Conservation (phyloP, 352 stramenopile genomes). For the Phytopythium litorale region DNA sequence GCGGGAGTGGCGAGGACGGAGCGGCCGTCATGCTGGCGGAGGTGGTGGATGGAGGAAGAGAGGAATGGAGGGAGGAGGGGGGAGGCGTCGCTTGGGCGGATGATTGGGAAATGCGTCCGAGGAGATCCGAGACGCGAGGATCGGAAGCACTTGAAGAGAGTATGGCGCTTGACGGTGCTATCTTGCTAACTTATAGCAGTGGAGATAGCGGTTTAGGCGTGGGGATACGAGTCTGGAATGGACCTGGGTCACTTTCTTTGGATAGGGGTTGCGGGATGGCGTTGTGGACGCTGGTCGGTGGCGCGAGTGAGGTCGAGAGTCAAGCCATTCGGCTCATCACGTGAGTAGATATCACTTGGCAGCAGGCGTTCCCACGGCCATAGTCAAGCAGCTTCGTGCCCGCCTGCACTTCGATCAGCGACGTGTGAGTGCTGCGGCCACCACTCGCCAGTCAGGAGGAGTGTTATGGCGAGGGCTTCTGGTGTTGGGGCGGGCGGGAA, state of each 20-base stretch:
- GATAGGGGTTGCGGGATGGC: not conserved
- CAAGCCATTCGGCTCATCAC: not conserved
- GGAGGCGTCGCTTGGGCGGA: not conserved
- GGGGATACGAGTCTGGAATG: no score
- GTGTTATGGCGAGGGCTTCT: not conserved
- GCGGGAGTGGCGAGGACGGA: not conserved
- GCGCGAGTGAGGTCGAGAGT: not conserved
- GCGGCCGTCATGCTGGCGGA: not conserved
- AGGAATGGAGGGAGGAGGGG: not conserved
- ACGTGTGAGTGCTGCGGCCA: no score
- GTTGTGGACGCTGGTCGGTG: not conserved
- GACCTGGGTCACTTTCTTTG: conserved; percentile 1
- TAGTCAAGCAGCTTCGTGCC: no score
- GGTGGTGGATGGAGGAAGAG: not conserved
- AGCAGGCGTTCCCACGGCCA: no score
- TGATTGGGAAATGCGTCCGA: not conserved
- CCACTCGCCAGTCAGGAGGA: no score
- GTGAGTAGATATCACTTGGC: no score
- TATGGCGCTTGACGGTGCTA: not conserved
- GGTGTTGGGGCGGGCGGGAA: not conserved
- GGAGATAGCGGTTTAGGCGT: not conserved
- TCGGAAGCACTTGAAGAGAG: not conserved
- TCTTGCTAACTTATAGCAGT: not conserved
- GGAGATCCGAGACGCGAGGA: not conserved
- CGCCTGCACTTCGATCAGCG: no score